Evolutionary conservation across 2,329 filamentous ascomycete genomes (phyloP).

Genomic region (Aureobasidium sp.): DNA sequence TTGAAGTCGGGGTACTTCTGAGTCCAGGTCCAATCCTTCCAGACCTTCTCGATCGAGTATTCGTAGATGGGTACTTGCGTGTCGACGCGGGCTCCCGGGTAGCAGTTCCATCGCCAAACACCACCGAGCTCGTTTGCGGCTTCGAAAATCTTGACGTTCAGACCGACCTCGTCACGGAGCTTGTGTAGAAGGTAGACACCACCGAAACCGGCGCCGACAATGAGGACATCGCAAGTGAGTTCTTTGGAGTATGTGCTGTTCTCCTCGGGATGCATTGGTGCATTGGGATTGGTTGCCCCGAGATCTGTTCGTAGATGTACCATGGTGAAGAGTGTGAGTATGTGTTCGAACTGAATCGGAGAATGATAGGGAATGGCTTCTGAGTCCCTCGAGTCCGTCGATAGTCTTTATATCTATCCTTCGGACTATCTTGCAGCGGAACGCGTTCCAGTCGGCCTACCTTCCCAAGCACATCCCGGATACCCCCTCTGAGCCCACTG

Average conservation of each 20-base stretch:
- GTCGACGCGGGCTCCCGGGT: conserved; percentile 40
- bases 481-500: background rate
- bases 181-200: conserved; percentile 23
- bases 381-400: background rate
- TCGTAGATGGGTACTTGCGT: conserved; percentile 40
- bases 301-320: conserved; percentile 20
- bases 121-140: conserved; percentile 29
- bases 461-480: background rate
- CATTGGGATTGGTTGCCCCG: conserved; percentile 15
- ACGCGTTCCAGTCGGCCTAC: background rate
- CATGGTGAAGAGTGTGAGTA: conserved; percentile 12
- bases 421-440: background rate
- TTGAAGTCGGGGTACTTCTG: conserved; percentile 24
- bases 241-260: conserved; percentile 21
- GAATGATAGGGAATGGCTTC: background rate
- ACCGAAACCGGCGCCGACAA: conserved; percentile 24
- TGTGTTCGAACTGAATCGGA: background rate
- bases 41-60: conserved; percentile 39
- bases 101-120: conserved; percentile 31
- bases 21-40: conserved; percentile 47
- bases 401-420: conserved; percentile 12
- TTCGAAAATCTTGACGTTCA: conserved; percentile 29
- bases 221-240: conserved; percentile 23
- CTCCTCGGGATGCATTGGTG: conserved; percentile 1
- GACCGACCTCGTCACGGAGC: conserved; percentile 25